Evolutionary conservation across 2,329 filamentous ascomycete genomes (phyloP).

Genomic region (Aspergillus aculeatus): DNA sequence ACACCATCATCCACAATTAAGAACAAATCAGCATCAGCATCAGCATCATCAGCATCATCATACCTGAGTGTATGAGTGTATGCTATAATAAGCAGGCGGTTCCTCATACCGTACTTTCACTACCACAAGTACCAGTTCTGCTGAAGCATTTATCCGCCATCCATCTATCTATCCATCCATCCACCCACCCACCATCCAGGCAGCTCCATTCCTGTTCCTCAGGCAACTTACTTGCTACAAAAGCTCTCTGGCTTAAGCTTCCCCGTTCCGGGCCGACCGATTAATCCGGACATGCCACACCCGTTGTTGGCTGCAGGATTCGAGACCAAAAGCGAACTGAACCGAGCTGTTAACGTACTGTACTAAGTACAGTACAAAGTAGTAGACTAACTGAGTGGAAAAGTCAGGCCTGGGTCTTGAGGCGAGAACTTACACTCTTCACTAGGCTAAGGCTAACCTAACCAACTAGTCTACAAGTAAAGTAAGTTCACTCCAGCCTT

Average conservation of each 20-base stretch:
- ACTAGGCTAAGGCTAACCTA: no score
- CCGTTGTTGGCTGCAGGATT: conserved; percentile 19
- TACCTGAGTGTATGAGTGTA: neutral
- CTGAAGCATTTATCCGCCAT: no score
- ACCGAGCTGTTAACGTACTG: neutral
- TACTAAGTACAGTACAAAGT: neutral
- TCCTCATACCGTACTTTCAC: neutral
- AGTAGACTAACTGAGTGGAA: neutral
- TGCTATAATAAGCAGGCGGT: neutral
- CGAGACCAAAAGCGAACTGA: conserved; percentile 22
- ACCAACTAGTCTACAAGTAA: no score
- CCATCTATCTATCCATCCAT: no score
- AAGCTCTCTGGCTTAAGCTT: conserved; percentile 6
- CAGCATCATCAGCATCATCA: neutral
- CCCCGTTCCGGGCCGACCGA: conserved; percentile 16
- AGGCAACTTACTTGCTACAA: neutral
- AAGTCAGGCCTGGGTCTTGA: conserved; percentile 16
- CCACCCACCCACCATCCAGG: no score
- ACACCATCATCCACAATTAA: no score
- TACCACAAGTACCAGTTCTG: no score
- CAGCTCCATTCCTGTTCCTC: neutral
- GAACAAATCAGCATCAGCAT: no score
- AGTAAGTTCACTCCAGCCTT: neutral
- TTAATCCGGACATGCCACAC: conserved; percentile 19
- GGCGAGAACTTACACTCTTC: conserved; percentile 12